A percentile compares a stretch with the other conserved stretches of the same genome.
Evolutionary conservation across 768 basidiomycete species (phyloP).

Genomic region (Lactifluus piperatus): DNA sequence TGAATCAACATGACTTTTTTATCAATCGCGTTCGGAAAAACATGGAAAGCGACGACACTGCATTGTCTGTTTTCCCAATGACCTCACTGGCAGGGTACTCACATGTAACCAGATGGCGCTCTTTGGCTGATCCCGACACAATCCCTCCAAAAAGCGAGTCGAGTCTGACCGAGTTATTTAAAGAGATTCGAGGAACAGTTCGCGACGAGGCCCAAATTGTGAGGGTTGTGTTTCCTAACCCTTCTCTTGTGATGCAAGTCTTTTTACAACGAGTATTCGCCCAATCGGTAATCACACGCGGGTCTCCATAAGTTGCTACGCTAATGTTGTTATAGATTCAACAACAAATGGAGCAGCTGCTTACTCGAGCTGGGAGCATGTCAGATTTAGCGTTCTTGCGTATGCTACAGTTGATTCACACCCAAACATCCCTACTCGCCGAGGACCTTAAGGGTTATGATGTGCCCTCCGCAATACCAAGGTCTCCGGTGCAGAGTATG

Average conservation of each 20-base stretch:
- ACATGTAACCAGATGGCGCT: conserved; percentile 55
- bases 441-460: conserved; percentile 92
- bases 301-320: neutral
- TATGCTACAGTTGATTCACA: conserved; percentile 79
- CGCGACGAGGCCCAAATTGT: conserved; percentile 97
- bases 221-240: conserved; percentile 96
- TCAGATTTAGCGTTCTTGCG: conserved; percentile 90
- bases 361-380: conserved; percentile 62
- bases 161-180: conserved; percentile 70
- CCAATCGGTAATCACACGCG: conserved; percentile 63
- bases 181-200: conserved; percentile 84
- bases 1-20: conserved; percentile 99
- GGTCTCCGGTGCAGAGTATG: conserved; percentile 52
- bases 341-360: conserved; percentile 87
- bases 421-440: conserved; percentile 66
- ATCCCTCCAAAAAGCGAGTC: conserved; percentile 70
- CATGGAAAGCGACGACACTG: conserved; percentile 43
- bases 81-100: neutral
- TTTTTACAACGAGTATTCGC: conserved; percentile 97
- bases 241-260: conserved; percentile 93
- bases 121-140: conserved; percentile 70
- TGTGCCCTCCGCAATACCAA: conserved; percentile 55
- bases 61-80: conserved; percentile 35
- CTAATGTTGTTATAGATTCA: conserved; percentile 58
- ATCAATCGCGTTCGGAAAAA: conserved; percentile 81